Evolutionary conservation across 2,329 filamentous ascomycete species (phyloP).

Genomic region (Trichoderma oligosporum): DNA sequence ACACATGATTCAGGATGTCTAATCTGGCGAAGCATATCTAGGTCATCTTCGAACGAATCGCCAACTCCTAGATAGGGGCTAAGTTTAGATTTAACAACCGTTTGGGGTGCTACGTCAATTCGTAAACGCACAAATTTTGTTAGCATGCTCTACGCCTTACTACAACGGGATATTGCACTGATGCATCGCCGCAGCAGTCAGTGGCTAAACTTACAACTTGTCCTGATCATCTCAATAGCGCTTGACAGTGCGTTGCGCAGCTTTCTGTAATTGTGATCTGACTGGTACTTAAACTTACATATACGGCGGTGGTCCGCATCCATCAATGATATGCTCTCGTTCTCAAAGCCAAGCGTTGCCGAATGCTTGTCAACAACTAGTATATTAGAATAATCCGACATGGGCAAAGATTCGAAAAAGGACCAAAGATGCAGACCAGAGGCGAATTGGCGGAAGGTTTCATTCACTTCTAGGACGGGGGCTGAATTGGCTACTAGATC

Average conservation of each 20-base stretch:
- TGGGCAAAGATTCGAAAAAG: slow-evolving; percentile 1
- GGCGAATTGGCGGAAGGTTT: neutral
- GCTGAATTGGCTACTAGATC: slow-evolving; percentile 3
- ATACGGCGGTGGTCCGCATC: slow-evolving; percentile 3
- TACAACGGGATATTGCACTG: too few relatives aligned
- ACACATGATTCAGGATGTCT: slow-evolving; percentile 3
- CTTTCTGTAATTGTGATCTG: slow-evolving; percentile 3
- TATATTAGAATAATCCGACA: neutral
- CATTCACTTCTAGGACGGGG: neutral
- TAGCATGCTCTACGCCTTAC: too few relatives aligned
- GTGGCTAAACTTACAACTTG: neutral
- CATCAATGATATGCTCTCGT: slow-evolving; percentile 1
- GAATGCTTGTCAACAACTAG: neutral
- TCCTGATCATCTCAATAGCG: slow-evolving; percentile 2
- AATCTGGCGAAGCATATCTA: neutral
- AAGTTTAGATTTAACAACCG: too few relatives aligned
- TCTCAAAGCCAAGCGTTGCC: slow-evolving; percentile 5
- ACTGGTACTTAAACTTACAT: neutral
- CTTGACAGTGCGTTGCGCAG: neutral
- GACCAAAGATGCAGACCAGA: slow-evolving; percentile 8
- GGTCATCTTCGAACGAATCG: slow-evolving; percentile 6
- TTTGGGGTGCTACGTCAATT: too few relatives aligned
- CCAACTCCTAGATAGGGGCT: neutral
- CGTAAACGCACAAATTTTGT: too few relatives aligned
- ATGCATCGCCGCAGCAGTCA: too few relatives aligned